Evolutionary conservation across 2,329 filamentous ascomycete species (phyloP), one percentile per base, ranked within the genome.

Genomic region (Leptographium galeiforme): DNA sequence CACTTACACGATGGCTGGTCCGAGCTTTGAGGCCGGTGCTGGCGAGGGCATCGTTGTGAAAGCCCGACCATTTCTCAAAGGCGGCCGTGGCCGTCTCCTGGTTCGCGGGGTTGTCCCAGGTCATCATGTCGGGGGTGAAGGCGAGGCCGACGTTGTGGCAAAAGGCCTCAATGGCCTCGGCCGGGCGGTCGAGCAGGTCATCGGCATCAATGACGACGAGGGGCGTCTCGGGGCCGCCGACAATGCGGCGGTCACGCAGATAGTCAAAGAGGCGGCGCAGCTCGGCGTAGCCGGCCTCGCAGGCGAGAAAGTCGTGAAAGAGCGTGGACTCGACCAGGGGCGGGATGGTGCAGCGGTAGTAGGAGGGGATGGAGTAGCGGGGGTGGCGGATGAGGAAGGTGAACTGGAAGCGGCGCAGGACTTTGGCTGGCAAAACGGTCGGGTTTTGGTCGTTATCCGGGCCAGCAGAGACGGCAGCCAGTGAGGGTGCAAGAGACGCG

Each of bases 31-130:
- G 72, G 57, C 82, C 82, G 40, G 77, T 84, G 64, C 87, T 95
- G 60, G 86, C 75, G 61, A 97, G 87, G 14, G 89, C 93, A 72
- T 97, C 93, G 61, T 97, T 87, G 67, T 97, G 93, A 72, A 95
- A 97, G 12, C 93, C 93, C 60, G 83, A 86, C 93, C 93, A 97
- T 73, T 98, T 97, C 70, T 90, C 89, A 70, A 97, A 97, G 18
- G 82, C 83, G 58, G 81, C 76, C 59, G 77, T 75, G 4, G 90
- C 91, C 57, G 78, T 72, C 51, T 70, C 61, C 60, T 89, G 82
- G 61, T 85, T 83, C 58, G 86, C 84, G 51, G 84, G 81, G 33
- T 84, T 81, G 57, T 86, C 79, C 93, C 93, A 97, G 55, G 78
- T 75, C 57, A 98, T 74, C 90, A 97, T 95, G 14, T 79, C 73